These are phyloP conservation scores for Rhododendron griersonianum DNA, from an alignment of 148 eudicot genomes.

Conservation along the genomic window DNA sequence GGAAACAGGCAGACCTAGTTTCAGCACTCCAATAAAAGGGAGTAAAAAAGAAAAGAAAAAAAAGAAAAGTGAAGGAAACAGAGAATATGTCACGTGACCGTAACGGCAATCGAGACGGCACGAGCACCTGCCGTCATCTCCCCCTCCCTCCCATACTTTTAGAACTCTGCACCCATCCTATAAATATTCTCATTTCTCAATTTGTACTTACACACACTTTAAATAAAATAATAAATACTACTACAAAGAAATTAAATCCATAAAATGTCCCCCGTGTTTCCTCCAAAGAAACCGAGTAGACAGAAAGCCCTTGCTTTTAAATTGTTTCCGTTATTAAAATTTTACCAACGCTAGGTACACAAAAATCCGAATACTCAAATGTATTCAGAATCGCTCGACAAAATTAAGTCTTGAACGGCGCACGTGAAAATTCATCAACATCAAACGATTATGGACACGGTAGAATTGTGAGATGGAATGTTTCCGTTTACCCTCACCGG, in stretches of 20 bases:
- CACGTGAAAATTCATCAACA: background rate
- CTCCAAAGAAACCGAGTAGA: constrained; percentile 13
- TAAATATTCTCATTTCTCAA: background rate
- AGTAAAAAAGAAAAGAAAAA: background rate
- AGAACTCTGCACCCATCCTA: background rate
- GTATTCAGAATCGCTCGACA: background rate
- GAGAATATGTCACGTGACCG: constrained; percentile 29
- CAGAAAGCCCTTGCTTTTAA: constrained; percentile 1
- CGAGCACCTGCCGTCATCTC: constrained; percentile 25
- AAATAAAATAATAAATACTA: no score
- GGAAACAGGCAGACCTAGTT: background rate
- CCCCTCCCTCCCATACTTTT: background rate
- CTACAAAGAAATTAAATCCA: background rate
- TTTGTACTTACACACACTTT: background rate
- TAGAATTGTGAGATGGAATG: no score
- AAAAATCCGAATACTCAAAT: background rate
- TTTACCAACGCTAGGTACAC: no score
- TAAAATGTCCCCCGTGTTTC: constrained; percentile 11
- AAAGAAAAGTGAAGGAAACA: background rate
- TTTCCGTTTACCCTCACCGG: background rate
- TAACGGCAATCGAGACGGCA: constrained; percentile 38
- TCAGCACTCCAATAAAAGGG: background rate
- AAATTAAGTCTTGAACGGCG: background rate
- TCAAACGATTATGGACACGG: background rate
- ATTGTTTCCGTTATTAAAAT: background rate